These are phyloP conservation scores for Oryza punctata DNA, from an alignment of 176 grass and related monocot species.

Conservation along the genomic window DNA sequence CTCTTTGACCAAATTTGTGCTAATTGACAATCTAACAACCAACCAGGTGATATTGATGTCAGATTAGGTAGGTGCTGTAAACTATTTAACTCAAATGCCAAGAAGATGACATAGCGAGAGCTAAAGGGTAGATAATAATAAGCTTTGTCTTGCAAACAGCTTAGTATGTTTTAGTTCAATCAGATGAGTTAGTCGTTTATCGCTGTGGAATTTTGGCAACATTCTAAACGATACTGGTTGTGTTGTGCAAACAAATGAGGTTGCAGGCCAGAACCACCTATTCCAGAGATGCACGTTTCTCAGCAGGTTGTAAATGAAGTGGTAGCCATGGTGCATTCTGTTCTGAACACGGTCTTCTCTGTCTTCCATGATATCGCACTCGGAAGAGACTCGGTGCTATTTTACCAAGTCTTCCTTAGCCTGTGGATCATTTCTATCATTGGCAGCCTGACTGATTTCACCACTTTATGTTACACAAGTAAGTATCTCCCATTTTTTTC, in stretches of 20 bases:
- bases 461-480: slow-evolving; percentile 63
- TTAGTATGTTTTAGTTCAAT: neutral
- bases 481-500: neutral
- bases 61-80: neutral
- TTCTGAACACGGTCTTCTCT: slow-evolving; percentile 40
- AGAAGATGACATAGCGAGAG: neutral
- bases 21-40: neutral
- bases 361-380: slow-evolving; percentile 54
- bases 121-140: neutral
- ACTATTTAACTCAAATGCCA: neutral
- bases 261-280: slow-evolving; percentile 65
- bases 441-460: slow-evolving; percentile 58
- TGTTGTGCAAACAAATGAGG: neutral
- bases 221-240: neutral
- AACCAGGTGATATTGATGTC: neutral
- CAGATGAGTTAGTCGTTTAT: neutral
- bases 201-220: neutral
- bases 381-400: slow-evolving; percentile 57
- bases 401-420: slow-evolving; percentile 49
- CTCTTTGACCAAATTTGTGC: neutral
- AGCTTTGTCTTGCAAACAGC: neutral
- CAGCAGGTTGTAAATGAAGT: slow-evolving; percentile 53
- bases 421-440: slow-evolving; percentile 58
- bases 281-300: slow-evolving; percentile 54
- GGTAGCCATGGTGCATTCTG: slow-evolving; percentile 43